Evolutionary conservation across 495 filamentous ascomycete species (phyloP).

Genomic region (Xylaria cubensis): DNA sequence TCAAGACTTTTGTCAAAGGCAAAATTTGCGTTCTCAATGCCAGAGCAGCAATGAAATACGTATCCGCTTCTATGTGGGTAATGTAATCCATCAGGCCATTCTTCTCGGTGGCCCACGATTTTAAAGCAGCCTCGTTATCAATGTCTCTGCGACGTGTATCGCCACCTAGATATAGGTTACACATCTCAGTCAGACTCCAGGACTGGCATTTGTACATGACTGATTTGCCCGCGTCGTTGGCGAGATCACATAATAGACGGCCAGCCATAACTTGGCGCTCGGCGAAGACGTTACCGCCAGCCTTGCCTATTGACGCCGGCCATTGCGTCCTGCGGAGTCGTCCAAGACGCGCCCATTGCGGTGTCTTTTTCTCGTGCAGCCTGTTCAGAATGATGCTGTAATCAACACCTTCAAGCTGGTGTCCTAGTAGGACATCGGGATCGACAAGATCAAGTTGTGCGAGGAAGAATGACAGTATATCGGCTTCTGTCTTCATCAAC

Average conservation of each 20-base stretch:
- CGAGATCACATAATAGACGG: slow-evolving; percentile 89
- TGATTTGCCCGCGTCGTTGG: slow-evolving; percentile 96
- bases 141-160: slow-evolving; percentile 76
- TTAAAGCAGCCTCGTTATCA: slow-evolving; percentile 85
- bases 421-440: slow-evolving; percentile 94
- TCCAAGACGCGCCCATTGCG: slow-evolving; percentile 91
- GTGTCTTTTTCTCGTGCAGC: slow-evolving; percentile 87
- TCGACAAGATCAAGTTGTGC: slow-evolving; percentile 86
- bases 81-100: slow-evolving; percentile 92
- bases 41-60: slow-evolving; percentile 91
- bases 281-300: slow-evolving; percentile 86
- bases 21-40: slow-evolving; percentile 89
- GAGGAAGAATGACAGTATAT: slow-evolving; percentile 84
- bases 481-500: slow-evolving; percentile 79
- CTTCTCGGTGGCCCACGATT: slow-evolving; percentile 83
- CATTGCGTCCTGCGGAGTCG: slow-evolving; percentile 82
- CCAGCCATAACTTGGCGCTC: slow-evolving; percentile 91
- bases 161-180: slow-evolving; percentile 78
- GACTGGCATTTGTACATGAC: slow-evolving; percentile 97
- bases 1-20: slow-evolving; percentile 91
- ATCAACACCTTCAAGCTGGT: slow-evolving; percentile 95
- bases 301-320: slow-evolving; percentile 86
- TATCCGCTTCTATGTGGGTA: slow-evolving; percentile 90
- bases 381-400: slow-evolving; percentile 89
- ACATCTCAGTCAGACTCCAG: slow-evolving; percentile 98